These are phyloP conservation scores for Fusarium napiforme DNA, from an alignment of 2,329 filamentous ascomycete species.

Conservation along the genomic window DNA sequence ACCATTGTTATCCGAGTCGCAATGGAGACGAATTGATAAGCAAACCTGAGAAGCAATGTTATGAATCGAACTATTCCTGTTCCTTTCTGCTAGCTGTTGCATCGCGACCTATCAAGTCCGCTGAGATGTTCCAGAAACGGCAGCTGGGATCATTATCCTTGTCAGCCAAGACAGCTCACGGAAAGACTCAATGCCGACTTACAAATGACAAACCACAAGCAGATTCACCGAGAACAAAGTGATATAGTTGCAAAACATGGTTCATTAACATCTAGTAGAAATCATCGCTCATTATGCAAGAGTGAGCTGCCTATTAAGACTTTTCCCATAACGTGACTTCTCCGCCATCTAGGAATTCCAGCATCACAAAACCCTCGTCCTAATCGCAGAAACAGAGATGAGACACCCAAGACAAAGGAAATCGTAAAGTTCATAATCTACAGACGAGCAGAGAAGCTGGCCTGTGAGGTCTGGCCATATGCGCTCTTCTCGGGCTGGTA, in stretches of 20 bases:
- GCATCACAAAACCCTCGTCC: not conserved
- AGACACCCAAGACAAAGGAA: not conserved
- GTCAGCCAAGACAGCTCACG: not conserved
- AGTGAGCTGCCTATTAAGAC: slow-evolving; percentile 16
- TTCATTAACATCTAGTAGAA: slow-evolving; percentile 24
- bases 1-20: too few species aligned
- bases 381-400: not conserved
- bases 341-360: not conserved
- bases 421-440: slow-evolving; percentile 22
- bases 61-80: not conserved
- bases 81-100: not conserved
- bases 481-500: slow-evolving; percentile 36
- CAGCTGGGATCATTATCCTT: not conserved
- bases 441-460: slow-evolving; percentile 27
- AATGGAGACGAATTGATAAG: not conserved
- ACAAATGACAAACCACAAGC: not conserved
- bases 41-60: not conserved
- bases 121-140: not conserved
- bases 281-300: slow-evolving; percentile 29
- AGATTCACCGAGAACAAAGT: not conserved
- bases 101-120: not conserved
- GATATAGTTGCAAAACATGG: not conserved
- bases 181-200: not conserved
- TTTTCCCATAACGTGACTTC: slow-evolving; percentile 4
- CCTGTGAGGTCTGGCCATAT: slow-evolving; percentile 8